Percentiles rank a stretch among this genome's conserved stretches.
Evolutionary conservation across 1,284 basidiomycete species (phyloP).

Genomic region (Ganoderma lingzhi): DNA sequence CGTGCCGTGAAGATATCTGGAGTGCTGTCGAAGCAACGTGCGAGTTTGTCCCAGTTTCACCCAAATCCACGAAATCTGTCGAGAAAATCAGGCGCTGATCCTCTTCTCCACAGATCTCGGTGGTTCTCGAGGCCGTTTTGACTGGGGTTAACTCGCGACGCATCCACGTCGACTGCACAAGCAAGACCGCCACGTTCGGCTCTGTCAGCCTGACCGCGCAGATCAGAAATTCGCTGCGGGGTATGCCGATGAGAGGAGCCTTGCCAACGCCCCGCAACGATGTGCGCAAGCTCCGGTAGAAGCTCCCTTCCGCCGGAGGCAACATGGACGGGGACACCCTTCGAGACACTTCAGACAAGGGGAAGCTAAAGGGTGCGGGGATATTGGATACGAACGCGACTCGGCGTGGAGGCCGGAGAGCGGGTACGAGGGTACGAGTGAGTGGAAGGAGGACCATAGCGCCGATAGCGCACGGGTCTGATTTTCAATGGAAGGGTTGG

Average conservation of each 20-base stretch:
- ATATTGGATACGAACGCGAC: not conserved
- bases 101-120: too few relatives aligned
- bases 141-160: too few relatives aligned
- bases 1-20: too few relatives aligned
- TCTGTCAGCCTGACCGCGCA: not conserved
- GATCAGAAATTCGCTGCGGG: not conserved
- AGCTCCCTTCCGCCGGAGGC: not conserved
- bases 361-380: too few relatives aligned
- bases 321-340: not conserved
- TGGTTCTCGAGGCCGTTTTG: not conserved
- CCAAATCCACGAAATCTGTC: too few relatives aligned
- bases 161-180: not conserved
- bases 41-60: too few relatives aligned
- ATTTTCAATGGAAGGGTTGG: too few relatives aligned
- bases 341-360: not conserved
- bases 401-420: not conserved
- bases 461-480: too few relatives aligned
- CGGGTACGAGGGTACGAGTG: not conserved
- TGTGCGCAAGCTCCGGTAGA: not conserved
- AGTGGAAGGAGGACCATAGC: not conserved
- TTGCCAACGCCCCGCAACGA: not conserved
- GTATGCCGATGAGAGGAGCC: not conserved
- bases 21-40: too few relatives aligned
- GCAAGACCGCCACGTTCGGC: not conserved
- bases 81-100: too few relatives aligned